Percentiles rank a stretch among this genome's conserved stretches.
phyloP scores from a whole-genome alignment of 805 yeast genomes.

The Ogataea kodamae region DNA sequence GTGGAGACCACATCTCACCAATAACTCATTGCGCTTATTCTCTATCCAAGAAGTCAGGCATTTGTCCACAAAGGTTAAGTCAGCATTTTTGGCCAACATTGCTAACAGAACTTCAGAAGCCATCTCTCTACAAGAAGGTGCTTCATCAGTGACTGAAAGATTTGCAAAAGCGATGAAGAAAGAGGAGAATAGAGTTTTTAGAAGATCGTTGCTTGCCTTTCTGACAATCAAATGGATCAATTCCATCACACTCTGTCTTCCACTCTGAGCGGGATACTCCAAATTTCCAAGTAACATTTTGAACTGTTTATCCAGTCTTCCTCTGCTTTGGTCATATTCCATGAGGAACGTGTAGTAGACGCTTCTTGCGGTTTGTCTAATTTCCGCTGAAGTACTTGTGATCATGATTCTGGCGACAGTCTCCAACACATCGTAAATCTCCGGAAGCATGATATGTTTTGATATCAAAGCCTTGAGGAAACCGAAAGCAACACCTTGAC shows the following conservation, averaged over 20 bases:
- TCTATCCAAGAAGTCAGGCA: constrained; percentile 60
- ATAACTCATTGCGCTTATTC: constrained; percentile 46
- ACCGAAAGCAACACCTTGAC: constrained; percentile 84
- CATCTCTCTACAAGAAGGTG: constrained; percentile 78
- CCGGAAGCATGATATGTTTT: constrained; percentile 75
- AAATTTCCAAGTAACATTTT: constrained; percentile 76
- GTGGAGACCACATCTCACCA: constrained; percentile 71
- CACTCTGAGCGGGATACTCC: constrained; percentile 78
- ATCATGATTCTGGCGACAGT: constrained; percentile 80
- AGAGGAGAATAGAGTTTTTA: constrained; percentile 62
- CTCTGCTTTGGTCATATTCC: constrained; percentile 93
- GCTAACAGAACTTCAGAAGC: constrained; percentile 59
- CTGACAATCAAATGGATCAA: constrained; percentile 65
- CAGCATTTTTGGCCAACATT: constrained; percentile 49
- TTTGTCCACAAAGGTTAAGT: constrained; percentile 35
- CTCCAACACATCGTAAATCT: constrained; percentile 86
- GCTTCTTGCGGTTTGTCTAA: constrained; percentile 80
- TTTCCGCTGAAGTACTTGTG: constrained; percentile 78
- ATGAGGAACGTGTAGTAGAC: constrained; percentile 80
- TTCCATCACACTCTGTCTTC: constrained; percentile 90
- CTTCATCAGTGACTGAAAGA: constrained; percentile 72
- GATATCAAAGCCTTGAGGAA: constrained; percentile 76
- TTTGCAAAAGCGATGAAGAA: constrained; percentile 81
- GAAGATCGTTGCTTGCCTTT: constrained; percentile 58
- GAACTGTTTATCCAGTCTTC: constrained; percentile 78